Conservation (phyloP, 345 rosid species). For the Bruguiera sexangula region DNA sequence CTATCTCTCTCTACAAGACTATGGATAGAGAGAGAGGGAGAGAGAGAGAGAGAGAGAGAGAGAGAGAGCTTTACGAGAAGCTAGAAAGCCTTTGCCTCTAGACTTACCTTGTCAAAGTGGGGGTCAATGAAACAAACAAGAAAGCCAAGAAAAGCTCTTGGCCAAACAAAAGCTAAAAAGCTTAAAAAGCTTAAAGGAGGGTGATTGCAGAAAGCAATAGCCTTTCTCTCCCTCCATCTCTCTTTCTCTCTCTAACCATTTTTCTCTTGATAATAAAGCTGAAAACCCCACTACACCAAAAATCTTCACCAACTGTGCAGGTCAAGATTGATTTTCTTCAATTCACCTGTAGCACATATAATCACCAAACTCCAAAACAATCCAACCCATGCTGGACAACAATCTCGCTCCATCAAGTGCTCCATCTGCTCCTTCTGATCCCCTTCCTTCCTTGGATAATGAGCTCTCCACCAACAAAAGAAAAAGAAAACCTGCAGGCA, state of each 20-base stretch:
- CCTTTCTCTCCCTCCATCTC: constrained; percentile 32
- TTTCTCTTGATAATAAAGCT: constrained; percentile 45
- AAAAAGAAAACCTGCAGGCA: constrained; percentile 84
- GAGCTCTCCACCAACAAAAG: constrained; percentile 53
- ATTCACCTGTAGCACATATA: constrained; percentile 17
- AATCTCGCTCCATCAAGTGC: constrained; percentile 28
- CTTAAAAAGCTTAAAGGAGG: constrained; percentile 43
- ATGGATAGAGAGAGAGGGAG: background rate
- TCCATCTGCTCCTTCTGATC: constrained; percentile 55
- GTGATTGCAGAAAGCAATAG: constrained; percentile 66
- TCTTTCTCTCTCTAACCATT: background rate
- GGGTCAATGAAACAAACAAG: constrained; percentile 32
- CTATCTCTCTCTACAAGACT: background rate
- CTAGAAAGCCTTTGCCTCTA: background rate
- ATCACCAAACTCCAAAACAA: background rate
- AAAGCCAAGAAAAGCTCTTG: constrained; percentile 13
- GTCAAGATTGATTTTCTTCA: constrained; percentile 10
- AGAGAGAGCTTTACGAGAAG: background rate
- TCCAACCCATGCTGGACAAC: constrained; percentile 39
- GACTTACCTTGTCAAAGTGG: constrained; percentile 26
- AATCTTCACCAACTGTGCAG: constrained; percentile 25
- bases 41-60: background rate
- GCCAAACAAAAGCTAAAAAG: constrained; percentile 25
- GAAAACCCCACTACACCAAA: constrained; percentile 47
- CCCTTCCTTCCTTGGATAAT: constrained; percentile 44